Evolutionary conservation across 2,329 filamentous ascomycete genomes (phyloP).

Genomic region (Neobulgaria alba): DNA sequence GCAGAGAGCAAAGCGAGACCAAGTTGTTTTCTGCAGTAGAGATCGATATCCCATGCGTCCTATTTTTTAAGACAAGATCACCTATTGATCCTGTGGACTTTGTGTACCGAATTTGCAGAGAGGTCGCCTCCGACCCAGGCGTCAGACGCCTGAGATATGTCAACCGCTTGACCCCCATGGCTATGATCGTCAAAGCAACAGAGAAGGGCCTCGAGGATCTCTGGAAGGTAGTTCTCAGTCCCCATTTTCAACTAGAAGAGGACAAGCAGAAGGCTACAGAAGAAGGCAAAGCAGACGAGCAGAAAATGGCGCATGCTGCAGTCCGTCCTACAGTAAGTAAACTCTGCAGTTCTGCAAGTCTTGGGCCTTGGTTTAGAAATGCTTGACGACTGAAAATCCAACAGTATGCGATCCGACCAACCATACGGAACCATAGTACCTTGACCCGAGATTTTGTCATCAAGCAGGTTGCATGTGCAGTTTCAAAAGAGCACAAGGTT

Average conservation of each 20-base stretch:
- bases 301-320: background rate
- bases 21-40: slow-evolving; percentile 44
- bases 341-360: slow-evolving; percentile 3
- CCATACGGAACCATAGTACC: slow-evolving; percentile 62
- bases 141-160: slow-evolving; percentile 46
- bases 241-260: slow-evolving; percentile 43
- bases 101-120: slow-evolving; percentile 45
- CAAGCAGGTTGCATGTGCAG: slow-evolving; percentile 47
- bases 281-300: slow-evolving; percentile 8
- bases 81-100: slow-evolving; percentile 49
- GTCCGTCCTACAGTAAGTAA: background rate
- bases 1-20: slow-evolving; percentile 30
- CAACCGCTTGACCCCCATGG: slow-evolving; percentile 50
- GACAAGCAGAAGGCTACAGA: slow-evolving; percentile 4
- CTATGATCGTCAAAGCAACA: slow-evolving; percentile 53
- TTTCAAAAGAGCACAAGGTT: slow-evolving; percentile 59
- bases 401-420: slow-evolving; percentile 79
- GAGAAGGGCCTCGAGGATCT: slow-evolving; percentile 59
- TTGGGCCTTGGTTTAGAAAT: slow-evolving; percentile 3
- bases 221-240: slow-evolving; percentile 51
- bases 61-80: slow-evolving; percentile 50
- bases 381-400: slow-evolving; percentile 4
- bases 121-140: slow-evolving; percentile 37
- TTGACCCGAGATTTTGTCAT: slow-evolving; percentile 64
- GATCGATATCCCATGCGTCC: slow-evolving; percentile 51